These are phyloP conservation scores for Yamadazyma olivae DNA, from an alignment of 805 yeast genomes.

Conservation along the genomic window DNA sequence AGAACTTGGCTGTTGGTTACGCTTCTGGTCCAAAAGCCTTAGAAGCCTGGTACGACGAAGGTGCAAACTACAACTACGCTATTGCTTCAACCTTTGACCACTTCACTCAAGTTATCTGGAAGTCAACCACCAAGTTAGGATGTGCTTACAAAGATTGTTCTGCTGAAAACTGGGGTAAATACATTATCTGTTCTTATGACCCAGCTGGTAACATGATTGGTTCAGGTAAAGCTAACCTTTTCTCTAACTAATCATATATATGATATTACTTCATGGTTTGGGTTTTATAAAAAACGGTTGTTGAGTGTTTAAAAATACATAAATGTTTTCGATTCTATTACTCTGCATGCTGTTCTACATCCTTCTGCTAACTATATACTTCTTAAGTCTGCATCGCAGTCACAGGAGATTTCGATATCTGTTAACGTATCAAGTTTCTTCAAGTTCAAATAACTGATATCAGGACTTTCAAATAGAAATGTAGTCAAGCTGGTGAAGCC, in stretches of 20 bases:
- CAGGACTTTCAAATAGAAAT: constrained; percentile 3
- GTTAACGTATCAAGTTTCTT: not conserved
- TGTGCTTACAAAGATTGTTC: constrained; percentile 68
- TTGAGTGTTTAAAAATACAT: too few species aligned
- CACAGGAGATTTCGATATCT: constrained; percentile 1
- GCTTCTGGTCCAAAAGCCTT: constrained; percentile 28
- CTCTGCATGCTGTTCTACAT: not conserved
- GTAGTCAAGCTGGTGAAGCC: not conserved
- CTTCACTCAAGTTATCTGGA: constrained; percentile 82
- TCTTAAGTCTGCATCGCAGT: constrained; percentile 3
- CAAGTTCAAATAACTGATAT: not conserved
- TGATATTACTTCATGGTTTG: not conserved
- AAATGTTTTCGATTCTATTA: not conserved
- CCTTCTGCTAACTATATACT: too few species aligned
- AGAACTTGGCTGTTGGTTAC: constrained; percentile 39
- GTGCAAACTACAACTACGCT: constrained; percentile 23
- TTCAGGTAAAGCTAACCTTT: constrained; percentile 19
- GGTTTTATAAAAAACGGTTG: not conserved
- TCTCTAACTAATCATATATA: constrained; percentile 2
- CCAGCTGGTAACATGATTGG: constrained; percentile 72
- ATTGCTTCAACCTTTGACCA: constrained; percentile 47
- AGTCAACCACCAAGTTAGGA: constrained; percentile 56
- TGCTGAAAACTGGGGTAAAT: constrained; percentile 44
- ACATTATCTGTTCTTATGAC: constrained; percentile 71
- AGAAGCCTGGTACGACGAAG: constrained; percentile 41